Evolutionary conservation across 805 yeast species (phyloP).

Genomic region (Lipomyces yamadae): DNA sequence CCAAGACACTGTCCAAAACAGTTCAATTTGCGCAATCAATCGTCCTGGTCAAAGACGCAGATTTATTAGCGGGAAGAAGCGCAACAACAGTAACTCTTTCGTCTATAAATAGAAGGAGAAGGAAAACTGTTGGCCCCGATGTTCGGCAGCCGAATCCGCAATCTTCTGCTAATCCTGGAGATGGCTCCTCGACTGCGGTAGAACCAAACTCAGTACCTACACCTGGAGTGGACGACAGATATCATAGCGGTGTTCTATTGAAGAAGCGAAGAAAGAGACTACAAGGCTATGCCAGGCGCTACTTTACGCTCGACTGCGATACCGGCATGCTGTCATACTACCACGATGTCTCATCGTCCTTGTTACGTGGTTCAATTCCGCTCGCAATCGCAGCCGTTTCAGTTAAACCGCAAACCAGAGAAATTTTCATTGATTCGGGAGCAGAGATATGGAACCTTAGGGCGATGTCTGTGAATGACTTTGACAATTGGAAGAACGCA

Average conservation of each 20-base stretch:
- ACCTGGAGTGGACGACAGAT: conserved; percentile 44
- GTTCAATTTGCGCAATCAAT: conserved; percentile 58
- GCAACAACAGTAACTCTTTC: conserved; percentile 8
- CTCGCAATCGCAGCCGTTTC: conserved; percentile 79
- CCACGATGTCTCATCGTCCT: conserved; percentile 62
- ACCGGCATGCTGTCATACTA: conserved; percentile 85
- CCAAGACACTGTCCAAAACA: conserved; percentile 82
- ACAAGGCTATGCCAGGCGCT: conserved; percentile 86
- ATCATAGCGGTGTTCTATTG: conserved; percentile 74
- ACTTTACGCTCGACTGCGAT: conserved; percentile 79
- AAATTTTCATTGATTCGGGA: conserved; percentile 88
- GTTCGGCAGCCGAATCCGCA: conserved; percentile 4
- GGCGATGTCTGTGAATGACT: conserved; percentile 66
- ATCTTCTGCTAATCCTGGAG: not conserved
- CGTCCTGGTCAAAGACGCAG: conserved; percentile 16
- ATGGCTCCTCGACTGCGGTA: not conserved
- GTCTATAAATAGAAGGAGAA: not conserved
- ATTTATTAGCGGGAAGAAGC: conserved; percentile 18
- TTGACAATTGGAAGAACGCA: conserved; percentile 82
- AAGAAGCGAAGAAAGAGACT: conserved; percentile 82
- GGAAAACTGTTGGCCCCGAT: not conserved
- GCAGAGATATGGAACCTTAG: conserved; percentile 91
- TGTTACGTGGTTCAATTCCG: conserved; percentile 90
- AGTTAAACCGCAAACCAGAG: conserved; percentile 68
- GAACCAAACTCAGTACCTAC: not conserved